These are phyloP conservation scores for Lachnum nothofagi DNA, from an alignment of 2,329 filamentous ascomycete species.

Conservation along the genomic window DNA sequence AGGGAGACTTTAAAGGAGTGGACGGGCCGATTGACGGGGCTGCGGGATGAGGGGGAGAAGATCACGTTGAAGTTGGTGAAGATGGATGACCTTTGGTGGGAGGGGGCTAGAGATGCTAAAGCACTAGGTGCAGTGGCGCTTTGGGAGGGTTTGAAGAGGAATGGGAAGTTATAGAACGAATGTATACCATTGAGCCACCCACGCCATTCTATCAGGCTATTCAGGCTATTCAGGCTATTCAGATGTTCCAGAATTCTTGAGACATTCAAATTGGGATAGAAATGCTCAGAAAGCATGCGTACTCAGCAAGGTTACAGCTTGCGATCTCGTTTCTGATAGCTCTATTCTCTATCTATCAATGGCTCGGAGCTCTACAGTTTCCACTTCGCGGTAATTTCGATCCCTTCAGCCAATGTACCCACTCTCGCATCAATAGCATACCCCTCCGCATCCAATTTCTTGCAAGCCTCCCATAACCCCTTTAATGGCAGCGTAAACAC, in stretches of 20 bases:
- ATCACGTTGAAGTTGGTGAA: constrained; percentile 57
- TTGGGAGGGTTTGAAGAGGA: constrained; percentile 49
- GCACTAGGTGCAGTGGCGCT: constrained; percentile 54
- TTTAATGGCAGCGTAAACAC: constrained; percentile 44
- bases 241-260: too few relatives aligned
- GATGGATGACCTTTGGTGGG: constrained; percentile 53
- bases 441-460: constrained; percentile 38
- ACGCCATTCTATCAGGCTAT: too few relatives aligned
- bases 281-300: too few relatives aligned
- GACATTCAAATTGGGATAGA: too few relatives aligned
- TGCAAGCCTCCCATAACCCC: constrained; percentile 42
- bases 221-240: too few relatives aligned
- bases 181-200: too few relatives aligned
- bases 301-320: too few relatives aligned
- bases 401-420: constrained; percentile 37
- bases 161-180: constrained; percentile 17
- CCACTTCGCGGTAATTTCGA: constrained; percentile 35
- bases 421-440: constrained; percentile 38
- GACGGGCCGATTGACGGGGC: constrained; percentile 53
- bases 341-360: too few relatives aligned
- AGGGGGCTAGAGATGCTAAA: constrained; percentile 54
- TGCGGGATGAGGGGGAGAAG: constrained; percentile 55
- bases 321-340: too few relatives aligned
- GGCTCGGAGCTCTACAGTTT: constrained; percentile 26
- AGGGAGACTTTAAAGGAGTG: constrained; percentile 48